Percentiles rank a stretch among this genome's conserved stretches.
These are phyloP conservation scores for Microdochium trichocladiopsis DNA, from an alignment of 2,329 filamentous ascomycete genomes.

Conservation along the genomic window DNA sequence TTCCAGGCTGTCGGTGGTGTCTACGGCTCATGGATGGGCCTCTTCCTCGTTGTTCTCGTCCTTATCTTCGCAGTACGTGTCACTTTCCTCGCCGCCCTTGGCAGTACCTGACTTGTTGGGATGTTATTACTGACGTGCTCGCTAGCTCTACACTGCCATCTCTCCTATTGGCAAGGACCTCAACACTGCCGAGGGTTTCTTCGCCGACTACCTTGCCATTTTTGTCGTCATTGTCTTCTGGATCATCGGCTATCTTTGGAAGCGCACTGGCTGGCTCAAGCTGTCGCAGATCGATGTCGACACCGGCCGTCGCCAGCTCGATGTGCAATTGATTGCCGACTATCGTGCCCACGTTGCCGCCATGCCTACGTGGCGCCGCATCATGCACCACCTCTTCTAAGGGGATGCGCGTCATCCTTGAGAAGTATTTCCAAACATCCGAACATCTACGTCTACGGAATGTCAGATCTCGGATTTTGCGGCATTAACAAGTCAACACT, in stretches of 20 bases:
- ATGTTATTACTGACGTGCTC: too few species aligned
- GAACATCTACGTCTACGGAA: too few species aligned
- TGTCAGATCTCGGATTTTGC: too few species aligned
- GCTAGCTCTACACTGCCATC: conserved; percentile 39
- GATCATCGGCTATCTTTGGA: conserved; percentile 45
- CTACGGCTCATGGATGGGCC: conserved; percentile 56
- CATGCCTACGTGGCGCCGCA: conserved; percentile 37
- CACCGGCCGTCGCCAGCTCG: conserved; percentile 52
- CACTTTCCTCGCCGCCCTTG: too few species aligned
- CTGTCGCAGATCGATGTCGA: conserved; percentile 60
- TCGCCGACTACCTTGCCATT: conserved; percentile 45
- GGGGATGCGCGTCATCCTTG: background rate
- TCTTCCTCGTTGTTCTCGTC: conserved; percentile 44
- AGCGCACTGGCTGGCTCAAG: conserved; percentile 50
- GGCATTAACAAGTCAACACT: too few species aligned
- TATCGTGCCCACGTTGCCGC: conserved; percentile 34
- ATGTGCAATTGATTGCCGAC: conserved; percentile 51
- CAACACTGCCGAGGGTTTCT: conserved; percentile 37
- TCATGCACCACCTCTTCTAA: conserved; percentile 9
- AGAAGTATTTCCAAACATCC: background rate
- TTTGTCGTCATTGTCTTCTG: conserved; percentile 41
- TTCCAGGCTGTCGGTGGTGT: conserved; percentile 57
- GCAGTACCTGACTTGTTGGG: too few species aligned
- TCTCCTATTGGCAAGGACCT: conserved; percentile 16
- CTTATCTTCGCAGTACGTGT: conserved; percentile 49